phyloP scores from a whole-genome alignment of 176 grass and related monocot species.

The Secale cereale region DNA sequence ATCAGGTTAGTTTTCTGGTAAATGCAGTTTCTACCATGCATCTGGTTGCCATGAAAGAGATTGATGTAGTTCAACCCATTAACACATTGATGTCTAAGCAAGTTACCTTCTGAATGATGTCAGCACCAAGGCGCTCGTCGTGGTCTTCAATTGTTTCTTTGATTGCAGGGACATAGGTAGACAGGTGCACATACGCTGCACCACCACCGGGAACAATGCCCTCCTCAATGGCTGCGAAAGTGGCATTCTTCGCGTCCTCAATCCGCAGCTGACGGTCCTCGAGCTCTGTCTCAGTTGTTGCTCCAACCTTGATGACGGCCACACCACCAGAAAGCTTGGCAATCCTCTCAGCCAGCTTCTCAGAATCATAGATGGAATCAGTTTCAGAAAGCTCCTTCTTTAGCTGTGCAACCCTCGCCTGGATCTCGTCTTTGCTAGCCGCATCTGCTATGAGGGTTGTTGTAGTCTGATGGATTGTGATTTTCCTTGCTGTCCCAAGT shows the following conservation, averaged over 20 bases:
- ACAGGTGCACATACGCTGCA: conserved; percentile 51
- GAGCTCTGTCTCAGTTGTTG: conserved; percentile 57
- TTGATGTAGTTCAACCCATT: neutral
- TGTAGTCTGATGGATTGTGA: conserved; percentile 46
- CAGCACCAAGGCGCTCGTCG: conserved; percentile 55
- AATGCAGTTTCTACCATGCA: neutral
- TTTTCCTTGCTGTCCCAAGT: conserved; percentile 60
- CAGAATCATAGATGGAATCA: conserved; percentile 45
- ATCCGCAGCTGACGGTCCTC: conserved; percentile 57
- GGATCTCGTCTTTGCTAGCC: conserved; percentile 63
- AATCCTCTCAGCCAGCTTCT: conserved; percentile 56
- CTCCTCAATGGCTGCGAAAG: conserved; percentile 58
- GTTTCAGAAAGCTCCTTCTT: conserved; percentile 62
- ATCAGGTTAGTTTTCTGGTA: neutral
- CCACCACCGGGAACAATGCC: conserved; percentile 71
- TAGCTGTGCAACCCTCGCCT: conserved; percentile 48
- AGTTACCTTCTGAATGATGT: conserved; percentile 61
- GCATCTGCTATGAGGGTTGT: conserved; percentile 66
- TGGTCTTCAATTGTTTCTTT: conserved; percentile 49
- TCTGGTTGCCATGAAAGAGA: neutral
- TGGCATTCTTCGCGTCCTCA: conserved; percentile 60
- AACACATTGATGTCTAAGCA: neutral
- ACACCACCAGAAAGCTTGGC: conserved; percentile 70
- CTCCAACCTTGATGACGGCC: conserved; percentile 71
- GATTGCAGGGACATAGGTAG: conserved; percentile 41